A percentile compares a stretch with the other conserved stretches of the same genome.
These are phyloP conservation scores for Candida labiduridarum DNA, from an alignment of 1,139 yeast species.

Conservation along the genomic window DNA sequence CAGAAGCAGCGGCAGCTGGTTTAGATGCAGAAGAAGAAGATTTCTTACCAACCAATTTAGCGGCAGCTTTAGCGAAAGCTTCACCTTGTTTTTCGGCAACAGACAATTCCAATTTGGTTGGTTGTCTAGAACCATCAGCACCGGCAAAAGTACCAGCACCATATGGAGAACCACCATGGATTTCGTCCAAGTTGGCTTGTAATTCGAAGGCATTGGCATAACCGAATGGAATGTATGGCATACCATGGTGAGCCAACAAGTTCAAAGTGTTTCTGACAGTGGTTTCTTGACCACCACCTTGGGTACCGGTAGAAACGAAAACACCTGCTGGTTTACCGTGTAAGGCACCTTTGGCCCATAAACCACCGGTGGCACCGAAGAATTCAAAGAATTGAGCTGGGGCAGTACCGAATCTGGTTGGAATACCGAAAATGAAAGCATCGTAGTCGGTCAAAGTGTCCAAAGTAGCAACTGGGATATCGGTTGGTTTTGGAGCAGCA, in stretches of 20 bases:
- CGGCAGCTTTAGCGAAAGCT: conserved; percentile 38
- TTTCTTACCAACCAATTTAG: conserved; percentile 22
- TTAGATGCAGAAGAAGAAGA: conserved; percentile 4
- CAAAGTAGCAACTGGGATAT: conserved; percentile 41
- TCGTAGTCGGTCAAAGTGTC: conserved; percentile 44
- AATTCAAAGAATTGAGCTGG: conserved; percentile 51
- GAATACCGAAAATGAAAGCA: conserved; percentile 52
- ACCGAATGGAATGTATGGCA: conserved; percentile 53
- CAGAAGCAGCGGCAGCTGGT: conserved; percentile 9
- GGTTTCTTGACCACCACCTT: conserved; percentile 52
- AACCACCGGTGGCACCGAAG: conserved; percentile 49
- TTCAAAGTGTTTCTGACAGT: conserved; percentile 41
- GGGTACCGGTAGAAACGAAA: conserved; percentile 48
- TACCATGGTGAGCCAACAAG: conserved; percentile 51
- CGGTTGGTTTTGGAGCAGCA: conserved; percentile 41
- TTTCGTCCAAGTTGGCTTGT: conserved; percentile 34
- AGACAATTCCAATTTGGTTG: conserved; percentile 40
- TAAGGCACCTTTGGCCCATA: conserved; percentile 54
- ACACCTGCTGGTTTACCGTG: conserved; percentile 51
- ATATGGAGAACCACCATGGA: conserved; percentile 53
- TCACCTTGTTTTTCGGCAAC: conserved; percentile 47
- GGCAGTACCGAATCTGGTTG: conserved; percentile 51
- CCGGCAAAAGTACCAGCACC: conserved; percentile 56
- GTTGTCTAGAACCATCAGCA: conserved; percentile 50
- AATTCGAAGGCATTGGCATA: conserved; percentile 38